Evolutionary conservation across 495 filamentous ascomycete species (phyloP).

Genomic region (Penicillium roqueforti): DNA sequence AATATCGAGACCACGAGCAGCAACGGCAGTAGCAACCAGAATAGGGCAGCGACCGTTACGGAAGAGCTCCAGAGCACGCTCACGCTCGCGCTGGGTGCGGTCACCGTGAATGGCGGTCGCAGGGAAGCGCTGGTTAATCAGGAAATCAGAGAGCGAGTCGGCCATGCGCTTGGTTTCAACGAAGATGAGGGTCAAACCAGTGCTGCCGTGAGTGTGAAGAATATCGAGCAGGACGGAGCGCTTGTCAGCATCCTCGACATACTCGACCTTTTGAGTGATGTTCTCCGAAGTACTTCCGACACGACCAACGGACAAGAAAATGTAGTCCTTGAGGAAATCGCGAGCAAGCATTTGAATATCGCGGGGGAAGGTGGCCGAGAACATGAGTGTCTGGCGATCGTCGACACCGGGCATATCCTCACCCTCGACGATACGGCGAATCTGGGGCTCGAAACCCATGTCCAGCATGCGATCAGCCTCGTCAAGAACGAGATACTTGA

Average conservation of each 20-base stretch:
- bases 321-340: conserved; percentile 97
- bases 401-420: conserved; percentile 92
- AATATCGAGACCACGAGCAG: conserved; percentile 93
- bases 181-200: conserved; percentile 90
- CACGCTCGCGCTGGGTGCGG: conserved; percentile 97
- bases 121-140: conserved; percentile 96
- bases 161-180: conserved; percentile 99
- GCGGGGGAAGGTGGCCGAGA: conserved; percentile 96
- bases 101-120: conserved; percentile 99
- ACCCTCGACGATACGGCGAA: conserved; percentile 94
- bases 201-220: conserved; percentile 83
- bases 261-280: conserved; percentile 98
- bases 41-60: conserved; percentile 93
- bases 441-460: conserved; percentile 99
- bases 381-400: conserved; percentile 96
- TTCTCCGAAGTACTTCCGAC: conserved; percentile 99
- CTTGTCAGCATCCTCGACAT: conserved; percentile 96
- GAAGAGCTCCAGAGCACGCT: conserved; percentile 95
- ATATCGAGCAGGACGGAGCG: conserved; percentile 96
- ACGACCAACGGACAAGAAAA: conserved; percentile 97
- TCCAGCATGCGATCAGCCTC: conserved; percentile 99
- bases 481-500: conserved; percentile 98
- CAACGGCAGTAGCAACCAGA: conserved; percentile 93
- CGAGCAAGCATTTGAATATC: conserved; percentile 98
- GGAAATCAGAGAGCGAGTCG: conserved; percentile 92